A percentile compares a stretch with the other conserved stretches of the same genome.
phyloP scores from a whole-genome alignment of 2,329 filamentous ascomycete species.

The Hypoxylon sp. region DNA sequence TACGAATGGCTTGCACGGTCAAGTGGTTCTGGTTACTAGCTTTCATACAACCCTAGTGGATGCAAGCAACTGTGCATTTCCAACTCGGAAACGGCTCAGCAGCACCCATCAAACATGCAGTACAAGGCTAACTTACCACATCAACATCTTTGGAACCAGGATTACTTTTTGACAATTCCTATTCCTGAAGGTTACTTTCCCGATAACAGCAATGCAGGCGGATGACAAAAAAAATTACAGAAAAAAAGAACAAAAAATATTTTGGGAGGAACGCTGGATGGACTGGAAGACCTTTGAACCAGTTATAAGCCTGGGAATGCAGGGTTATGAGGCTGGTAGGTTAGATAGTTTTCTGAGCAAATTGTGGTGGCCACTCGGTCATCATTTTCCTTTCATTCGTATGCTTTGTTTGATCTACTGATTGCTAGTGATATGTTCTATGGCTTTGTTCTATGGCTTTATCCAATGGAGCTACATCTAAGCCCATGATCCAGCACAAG shows the following conservation, averaged over 20 bases:
- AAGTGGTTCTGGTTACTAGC: slow-evolving; percentile 6
- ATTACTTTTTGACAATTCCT: slow-evolving; percentile 1
- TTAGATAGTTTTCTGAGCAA: slow-evolving; percentile 46
- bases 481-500: background rate
- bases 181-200: background rate
- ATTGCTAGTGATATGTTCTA: background rate
- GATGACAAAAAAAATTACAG: slow-evolving; percentile 26
- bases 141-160: slow-evolving; percentile 1
- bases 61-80: background rate
- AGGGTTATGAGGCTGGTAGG: slow-evolving; percentile 34
- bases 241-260: slow-evolving; percentile 37
- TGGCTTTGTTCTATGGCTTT: too few species aligned
- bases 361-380: slow-evolving; percentile 28
- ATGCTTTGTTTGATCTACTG: background rate
- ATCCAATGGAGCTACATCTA: too few species aligned
- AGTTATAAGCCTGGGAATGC: slow-evolving; percentile 21
- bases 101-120: too few species aligned
- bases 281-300: slow-evolving; percentile 41
- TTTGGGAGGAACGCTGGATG: slow-evolving; percentile 42
- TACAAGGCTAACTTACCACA: too few species aligned
- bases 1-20: slow-evolving; percentile 12
- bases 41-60: background rate
- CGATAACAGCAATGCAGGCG: slow-evolving; percentile 1
- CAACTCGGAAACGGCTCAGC: too few species aligned
- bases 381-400: slow-evolving; percentile 43